phyloP scores from a whole-genome alignment of 805 yeast genomes.

The Candida lessepsii region DNA sequence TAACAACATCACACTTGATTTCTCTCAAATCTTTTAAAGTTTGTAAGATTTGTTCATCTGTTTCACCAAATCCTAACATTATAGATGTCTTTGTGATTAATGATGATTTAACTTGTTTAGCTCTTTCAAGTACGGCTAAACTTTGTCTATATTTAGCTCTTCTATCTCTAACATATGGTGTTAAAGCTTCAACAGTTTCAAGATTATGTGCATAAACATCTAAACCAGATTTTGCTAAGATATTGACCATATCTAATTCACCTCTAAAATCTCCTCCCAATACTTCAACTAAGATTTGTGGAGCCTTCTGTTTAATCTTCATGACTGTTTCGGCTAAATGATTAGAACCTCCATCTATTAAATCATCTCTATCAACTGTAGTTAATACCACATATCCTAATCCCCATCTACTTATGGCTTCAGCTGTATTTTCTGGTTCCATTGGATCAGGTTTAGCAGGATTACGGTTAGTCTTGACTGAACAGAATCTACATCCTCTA shows the following conservation, averaged over 20 bases:
- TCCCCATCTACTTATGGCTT: constrained; percentile 97
- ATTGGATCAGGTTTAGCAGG: constrained; percentile 91
- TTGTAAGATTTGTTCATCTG: constrained; percentile 81
- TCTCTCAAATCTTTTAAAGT: constrained; percentile 75
- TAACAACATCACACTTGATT: constrained; percentile 85
- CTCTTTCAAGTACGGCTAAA: constrained; percentile 70
- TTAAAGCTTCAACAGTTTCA: constrained; percentile 93
- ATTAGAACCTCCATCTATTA: constrained; percentile 87
- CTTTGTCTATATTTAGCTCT: constrained; percentile 94
- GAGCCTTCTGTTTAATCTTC: constrained; percentile 82
- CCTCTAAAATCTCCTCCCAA: constrained; percentile 96
- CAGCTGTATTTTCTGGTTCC: constrained; percentile 98
- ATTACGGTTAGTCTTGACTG: constrained; percentile 86
- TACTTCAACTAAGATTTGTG: constrained; percentile 89
- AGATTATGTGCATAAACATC: constrained; percentile 97
- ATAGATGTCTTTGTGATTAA: constrained; percentile 89
- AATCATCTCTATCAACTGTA: constrained; percentile 96
- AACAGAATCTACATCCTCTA: constrained; percentile 97
- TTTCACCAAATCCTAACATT: constrained; percentile 96
- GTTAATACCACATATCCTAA: constrained; percentile 96
- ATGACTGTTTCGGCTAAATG: constrained; percentile 87
- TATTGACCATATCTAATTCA: constrained; percentile 72
- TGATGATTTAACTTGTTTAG: constrained; percentile 72
- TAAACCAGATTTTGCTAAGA: constrained; percentile 80
- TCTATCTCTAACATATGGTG: constrained; percentile 94